A percentile compares a stretch with the other conserved stretches of the same genome.
Conservation (phyloP, 129 eudicot genomes). For the Lonicera japonica region DNA sequence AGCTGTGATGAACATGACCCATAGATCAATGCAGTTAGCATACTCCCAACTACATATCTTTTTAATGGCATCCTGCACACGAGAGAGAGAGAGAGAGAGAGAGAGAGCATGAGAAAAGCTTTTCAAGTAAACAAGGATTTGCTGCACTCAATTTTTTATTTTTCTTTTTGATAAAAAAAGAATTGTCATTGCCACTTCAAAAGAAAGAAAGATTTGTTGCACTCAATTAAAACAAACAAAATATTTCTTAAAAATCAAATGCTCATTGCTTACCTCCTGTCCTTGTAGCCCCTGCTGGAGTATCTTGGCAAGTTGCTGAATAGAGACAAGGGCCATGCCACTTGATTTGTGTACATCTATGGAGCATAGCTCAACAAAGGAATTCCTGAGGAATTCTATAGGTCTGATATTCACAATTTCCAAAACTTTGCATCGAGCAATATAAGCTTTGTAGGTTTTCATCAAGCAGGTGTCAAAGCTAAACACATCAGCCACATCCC, state of each 20-base stretch:
- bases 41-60: slow-evolving; percentile 87
- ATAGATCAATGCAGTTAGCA: slow-evolving; percentile 65
- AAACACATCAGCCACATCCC: slow-evolving; percentile 60
- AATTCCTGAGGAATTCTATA: slow-evolving; percentile 52
- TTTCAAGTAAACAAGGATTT: neutral
- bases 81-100: neutral
- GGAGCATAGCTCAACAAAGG: slow-evolving; percentile 65
- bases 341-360: slow-evolving; percentile 66
- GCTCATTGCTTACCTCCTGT: slow-evolving; percentile 44
- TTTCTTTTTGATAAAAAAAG: too few relatives aligned
- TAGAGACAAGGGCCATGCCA: slow-evolving; percentile 48
- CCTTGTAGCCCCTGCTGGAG: slow-evolving; percentile 41
- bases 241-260: neutral
- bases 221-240: neutral
- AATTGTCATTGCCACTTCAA: too few relatives aligned
- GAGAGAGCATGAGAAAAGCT: neutral
- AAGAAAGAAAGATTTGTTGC: too few relatives aligned
- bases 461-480: slow-evolving; percentile 59
- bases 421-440: slow-evolving; percentile 50
- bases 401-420: slow-evolving; percentile 46
- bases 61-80: slow-evolving; percentile 62
- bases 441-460: slow-evolving; percentile 54
- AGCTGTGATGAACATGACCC: slow-evolving; percentile 68
- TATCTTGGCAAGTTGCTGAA: slow-evolving; percentile 61
- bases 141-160: neutral